Evolutionary conservation across 164 flowering plant genomes (phyloP).

Genomic region (Pachysandra terminalis): DNA sequence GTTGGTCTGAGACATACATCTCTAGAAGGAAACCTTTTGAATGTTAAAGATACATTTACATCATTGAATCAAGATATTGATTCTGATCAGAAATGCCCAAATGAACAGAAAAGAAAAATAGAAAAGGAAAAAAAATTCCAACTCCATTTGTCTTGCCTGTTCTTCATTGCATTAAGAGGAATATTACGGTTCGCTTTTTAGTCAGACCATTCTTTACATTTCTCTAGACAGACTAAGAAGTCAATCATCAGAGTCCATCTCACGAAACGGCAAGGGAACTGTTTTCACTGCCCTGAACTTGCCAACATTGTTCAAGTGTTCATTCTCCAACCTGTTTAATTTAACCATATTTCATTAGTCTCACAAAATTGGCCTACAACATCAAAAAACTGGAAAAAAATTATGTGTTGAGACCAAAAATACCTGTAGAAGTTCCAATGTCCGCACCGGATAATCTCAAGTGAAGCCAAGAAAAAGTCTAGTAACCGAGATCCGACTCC

Average conservation of each 20-base stretch:
- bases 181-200: background rate
- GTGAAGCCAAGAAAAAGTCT: slow-evolving; percentile 57
- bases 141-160: background rate
- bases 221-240: background rate
- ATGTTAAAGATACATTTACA: background rate
- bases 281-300: slow-evolving; percentile 65
- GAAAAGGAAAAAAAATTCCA: background rate
- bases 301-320: slow-evolving; percentile 69
- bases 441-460: slow-evolving; percentile 69
- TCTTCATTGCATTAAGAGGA: background rate
- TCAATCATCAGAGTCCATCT: slow-evolving; percentile 53
- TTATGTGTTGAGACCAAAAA: slow-evolving; percentile 37
- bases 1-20: too few species aligned
- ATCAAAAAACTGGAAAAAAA: background rate
- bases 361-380: background rate
- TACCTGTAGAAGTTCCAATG: slow-evolving; percentile 86
- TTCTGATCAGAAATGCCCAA: slow-evolving; percentile 8
- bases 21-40: background rate
- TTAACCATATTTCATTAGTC: too few species aligned
- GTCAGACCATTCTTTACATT: background rate
- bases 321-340: slow-evolving; percentile 61
- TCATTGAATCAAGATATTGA: background rate
- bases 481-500: slow-evolving; percentile 38
- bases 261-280: slow-evolving; percentile 67
- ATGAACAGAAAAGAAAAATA: background rate